A percentile compares a stretch with the other conserved stretches of the same genome.
These are phyloP conservation scores for Thalassiosira gravida DNA, from an alignment of 352 stramenopile genomes.

Conservation along the genomic window DNA sequence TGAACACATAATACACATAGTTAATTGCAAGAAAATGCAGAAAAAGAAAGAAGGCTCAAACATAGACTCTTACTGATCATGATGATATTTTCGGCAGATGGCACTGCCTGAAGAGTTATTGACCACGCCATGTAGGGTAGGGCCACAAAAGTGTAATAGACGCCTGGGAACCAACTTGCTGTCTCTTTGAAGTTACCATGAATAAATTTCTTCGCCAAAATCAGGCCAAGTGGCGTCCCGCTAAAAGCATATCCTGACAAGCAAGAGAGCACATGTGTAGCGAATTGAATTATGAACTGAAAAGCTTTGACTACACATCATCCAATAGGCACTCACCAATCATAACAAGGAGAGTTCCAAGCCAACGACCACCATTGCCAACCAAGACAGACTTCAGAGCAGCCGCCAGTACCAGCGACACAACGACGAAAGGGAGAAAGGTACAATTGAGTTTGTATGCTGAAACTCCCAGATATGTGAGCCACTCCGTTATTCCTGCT, in stretches of 20 bases:
- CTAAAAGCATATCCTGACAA: background rate
- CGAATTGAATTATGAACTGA: too few species aligned
- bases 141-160: background rate
- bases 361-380: slow-evolving; percentile 49
- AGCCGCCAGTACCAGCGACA: slow-evolving; percentile 34
- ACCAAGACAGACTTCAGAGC: slow-evolving; percentile 37
- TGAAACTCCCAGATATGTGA: slow-evolving; percentile 39
- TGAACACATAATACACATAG: background rate
- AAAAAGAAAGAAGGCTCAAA: background rate
- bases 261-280: too few species aligned
- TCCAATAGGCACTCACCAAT: too few species aligned
- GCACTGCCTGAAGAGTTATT: background rate
- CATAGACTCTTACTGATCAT: background rate
- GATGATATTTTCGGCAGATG: background rate
- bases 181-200: background rate
- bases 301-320: too few species aligned
- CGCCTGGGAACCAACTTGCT: background rate
- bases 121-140: background rate
- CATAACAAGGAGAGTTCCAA: slow-evolving; percentile 41
- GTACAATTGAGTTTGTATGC: slow-evolving; percentile 41
- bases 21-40: background rate
- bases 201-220: background rate
- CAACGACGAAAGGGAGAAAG: slow-evolving; percentile 45
- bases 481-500: slow-evolving; percentile 44
- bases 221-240: background rate